Evolutionary conservation across 805 yeast genomes (phyloP).

Genomic region (Wickerhamiella occidentalis): DNA sequence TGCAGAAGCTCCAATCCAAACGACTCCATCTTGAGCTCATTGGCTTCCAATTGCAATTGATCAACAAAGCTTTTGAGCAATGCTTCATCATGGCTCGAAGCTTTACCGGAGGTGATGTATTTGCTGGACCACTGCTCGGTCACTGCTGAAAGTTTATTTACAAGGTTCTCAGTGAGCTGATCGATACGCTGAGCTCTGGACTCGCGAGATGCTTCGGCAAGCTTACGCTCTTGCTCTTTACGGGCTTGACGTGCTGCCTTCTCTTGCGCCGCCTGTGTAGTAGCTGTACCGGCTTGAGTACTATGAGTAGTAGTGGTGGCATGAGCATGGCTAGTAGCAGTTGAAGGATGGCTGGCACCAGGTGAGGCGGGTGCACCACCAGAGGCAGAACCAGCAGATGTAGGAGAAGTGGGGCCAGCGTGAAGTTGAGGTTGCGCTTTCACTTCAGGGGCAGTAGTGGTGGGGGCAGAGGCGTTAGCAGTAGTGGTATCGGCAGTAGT

Average conservation of each 20-base stretch:
- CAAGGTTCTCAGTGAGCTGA: constrained; percentile 66
- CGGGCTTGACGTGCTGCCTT: constrained; percentile 27
- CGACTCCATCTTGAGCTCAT: constrained; percentile 83
- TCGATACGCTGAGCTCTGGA: constrained; percentile 30
- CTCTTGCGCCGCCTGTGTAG: constrained; percentile 11
- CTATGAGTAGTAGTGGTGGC: background rate
- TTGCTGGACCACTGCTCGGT: constrained; percentile 50
- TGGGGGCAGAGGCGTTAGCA: background rate
- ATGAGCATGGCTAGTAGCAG: background rate
- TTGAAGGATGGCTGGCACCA: background rate
- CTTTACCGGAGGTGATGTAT: constrained; percentile 44
- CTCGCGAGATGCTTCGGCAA: constrained; percentile 34
- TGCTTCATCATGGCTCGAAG: constrained; percentile 46
- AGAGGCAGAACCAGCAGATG: constrained; percentile 1
- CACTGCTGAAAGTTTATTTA: constrained; percentile 50
- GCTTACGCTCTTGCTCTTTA: constrained; percentile 28
- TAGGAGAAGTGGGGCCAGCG: background rate
- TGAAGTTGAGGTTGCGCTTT: background rate
- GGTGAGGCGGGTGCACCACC: background rate
- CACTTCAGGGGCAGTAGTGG: background rate
- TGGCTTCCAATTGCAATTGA: constrained; percentile 71
- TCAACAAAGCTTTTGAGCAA: constrained; percentile 50
- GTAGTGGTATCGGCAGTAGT: constrained; percentile 5
- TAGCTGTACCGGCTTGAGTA: constrained; percentile 2
- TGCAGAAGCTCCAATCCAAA: constrained; percentile 79